phyloP scores from a whole-genome alignment of 2,329 filamentous ascomycete species.

The Graphium sp. region DNA sequence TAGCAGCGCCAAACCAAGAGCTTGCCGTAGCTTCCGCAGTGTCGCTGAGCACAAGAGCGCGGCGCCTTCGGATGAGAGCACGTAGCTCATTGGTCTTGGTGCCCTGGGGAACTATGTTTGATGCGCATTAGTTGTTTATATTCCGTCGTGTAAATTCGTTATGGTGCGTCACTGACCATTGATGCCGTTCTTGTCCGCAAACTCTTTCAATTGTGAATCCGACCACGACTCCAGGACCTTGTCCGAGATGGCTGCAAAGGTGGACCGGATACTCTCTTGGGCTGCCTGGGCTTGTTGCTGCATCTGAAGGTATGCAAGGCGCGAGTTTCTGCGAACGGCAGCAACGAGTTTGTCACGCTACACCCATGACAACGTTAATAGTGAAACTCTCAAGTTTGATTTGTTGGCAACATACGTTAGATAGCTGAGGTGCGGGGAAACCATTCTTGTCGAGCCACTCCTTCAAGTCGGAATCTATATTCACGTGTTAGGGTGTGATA shows the following conservation, averaged over 20 bases:
- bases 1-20: constrained; percentile 53
- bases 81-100: constrained; percentile 81
- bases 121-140: constrained; percentile 5
- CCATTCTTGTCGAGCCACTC: constrained; percentile 83
- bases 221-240: constrained; percentile 80
- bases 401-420: constrained; percentile 22
- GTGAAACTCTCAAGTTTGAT: too few relatives aligned
- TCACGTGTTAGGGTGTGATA: not conserved
- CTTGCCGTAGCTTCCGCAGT: constrained; percentile 38
- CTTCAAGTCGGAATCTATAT: constrained; percentile 70
- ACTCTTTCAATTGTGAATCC: constrained; percentile 78
- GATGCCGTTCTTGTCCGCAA: constrained; percentile 80
- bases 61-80: constrained; percentile 78
- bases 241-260: constrained; percentile 63
- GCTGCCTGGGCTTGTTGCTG: constrained; percentile 43
- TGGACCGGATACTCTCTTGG: constrained; percentile 47
- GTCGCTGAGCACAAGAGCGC: constrained; percentile 53
- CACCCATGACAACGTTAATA: constrained; percentile 6
- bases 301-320: constrained; percentile 55
- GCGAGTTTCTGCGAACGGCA: constrained; percentile 77
- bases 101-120: constrained; percentile 65
- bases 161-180: constrained; percentile 17
- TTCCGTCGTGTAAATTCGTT: not conserved
- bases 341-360: constrained; percentile 77
- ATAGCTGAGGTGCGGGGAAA: constrained; percentile 70